Evolutionary conservation across 2,329 filamentous ascomycete species (phyloP).

Genomic region (Scleromitrula shiraiana): DNA sequence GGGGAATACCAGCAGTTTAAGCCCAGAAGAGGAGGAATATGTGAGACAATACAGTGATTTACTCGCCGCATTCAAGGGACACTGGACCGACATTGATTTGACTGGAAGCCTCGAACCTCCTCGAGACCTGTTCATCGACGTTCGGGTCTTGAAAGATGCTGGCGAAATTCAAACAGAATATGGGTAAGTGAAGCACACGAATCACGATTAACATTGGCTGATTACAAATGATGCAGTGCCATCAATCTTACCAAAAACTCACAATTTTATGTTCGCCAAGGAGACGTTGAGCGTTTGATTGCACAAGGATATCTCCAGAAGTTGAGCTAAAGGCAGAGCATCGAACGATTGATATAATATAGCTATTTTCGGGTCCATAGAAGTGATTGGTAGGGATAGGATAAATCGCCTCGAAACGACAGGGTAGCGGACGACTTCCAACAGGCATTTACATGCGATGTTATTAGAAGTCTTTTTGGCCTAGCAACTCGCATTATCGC

Average conservation of each 20-base stretch:
- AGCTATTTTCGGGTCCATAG: not conserved
- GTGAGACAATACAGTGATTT: slow-evolving; percentile 86
- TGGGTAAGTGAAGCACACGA: slow-evolving; percentile 52
- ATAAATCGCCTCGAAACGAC: no score
- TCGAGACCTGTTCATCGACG: slow-evolving; percentile 93
- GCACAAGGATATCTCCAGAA: slow-evolving; percentile 92
- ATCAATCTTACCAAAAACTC: slow-evolving; percentile 97
- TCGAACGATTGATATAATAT: not conserved
- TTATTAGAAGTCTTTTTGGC: no score
- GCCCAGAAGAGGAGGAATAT: slow-evolving; percentile 95
- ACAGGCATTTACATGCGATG: no score
- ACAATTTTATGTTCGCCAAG: slow-evolving; percentile 93
- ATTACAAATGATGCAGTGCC: slow-evolving; percentile 48
- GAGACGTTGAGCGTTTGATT: slow-evolving; percentile 90
- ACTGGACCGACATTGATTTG: slow-evolving; percentile 96
- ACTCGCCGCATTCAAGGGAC: slow-evolving; percentile 91
- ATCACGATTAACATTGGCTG: slow-evolving; percentile 5
- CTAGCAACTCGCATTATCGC: no score
- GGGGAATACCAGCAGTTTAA: slow-evolving; percentile 64
- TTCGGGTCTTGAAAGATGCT: slow-evolving; percentile 89
- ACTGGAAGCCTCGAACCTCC: slow-evolving; percentile 91
- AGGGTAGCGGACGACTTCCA: no score
- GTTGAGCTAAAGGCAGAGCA: slow-evolving; percentile 52
- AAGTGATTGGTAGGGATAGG: no score
- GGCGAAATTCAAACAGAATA: slow-evolving; percentile 99